Percentiles rank a stretch among this genome's conserved stretches.
These are phyloP conservation scores for Mycosphaerella sp. DNA, from an alignment of 2,329 filamentous ascomycete genomes.

Conservation along the genomic window DNA sequence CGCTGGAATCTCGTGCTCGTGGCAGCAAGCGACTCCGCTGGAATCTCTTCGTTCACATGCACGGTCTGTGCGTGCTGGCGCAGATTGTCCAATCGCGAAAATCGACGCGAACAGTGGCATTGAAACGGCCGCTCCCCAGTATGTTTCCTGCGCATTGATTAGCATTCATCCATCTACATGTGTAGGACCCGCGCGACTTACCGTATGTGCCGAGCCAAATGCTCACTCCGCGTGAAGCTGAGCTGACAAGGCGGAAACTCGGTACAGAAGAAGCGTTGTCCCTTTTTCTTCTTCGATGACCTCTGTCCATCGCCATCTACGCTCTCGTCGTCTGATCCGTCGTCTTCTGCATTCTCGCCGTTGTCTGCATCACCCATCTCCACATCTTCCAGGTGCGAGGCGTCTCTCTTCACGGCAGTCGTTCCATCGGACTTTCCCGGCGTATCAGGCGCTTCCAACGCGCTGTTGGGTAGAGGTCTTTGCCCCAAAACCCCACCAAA, in stretches of 20 bases:
- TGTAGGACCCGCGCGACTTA: conserved; percentile 38
- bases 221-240: conserved; percentile 93
- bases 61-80: conserved; percentile 97
- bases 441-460: conserved; percentile 16
- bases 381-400: conserved; percentile 63
- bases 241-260: conserved; percentile 90
- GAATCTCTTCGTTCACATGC: conserved; percentile 95
- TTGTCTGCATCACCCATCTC: conserved; percentile 64
- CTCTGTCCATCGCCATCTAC: conserved; percentile 56
- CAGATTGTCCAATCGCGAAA: conserved; percentile 90
- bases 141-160: conserved; percentile 63
- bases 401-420: conserved; percentile 45
- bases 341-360: conserved; percentile 65
- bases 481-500: conserved; percentile 45
- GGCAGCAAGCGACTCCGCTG: conserved; percentile 84
- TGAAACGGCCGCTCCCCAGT: conserved; percentile 95
- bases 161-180: conserved; percentile 17
- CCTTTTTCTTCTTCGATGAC: conserved; percentile 90
- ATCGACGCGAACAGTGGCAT: conserved; percentile 88
- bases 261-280: conserved; percentile 91
- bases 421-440: conserved; percentile 10
- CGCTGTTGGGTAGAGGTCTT: conserved; percentile 38
- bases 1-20: conserved; percentile 87
- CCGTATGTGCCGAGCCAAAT: conserved; percentile 90
- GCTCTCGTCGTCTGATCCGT: conserved; percentile 47